phyloP scores from a whole-genome alignment of 768 basidiomycete species.

The Gloeophyllum trabeum region DNA sequence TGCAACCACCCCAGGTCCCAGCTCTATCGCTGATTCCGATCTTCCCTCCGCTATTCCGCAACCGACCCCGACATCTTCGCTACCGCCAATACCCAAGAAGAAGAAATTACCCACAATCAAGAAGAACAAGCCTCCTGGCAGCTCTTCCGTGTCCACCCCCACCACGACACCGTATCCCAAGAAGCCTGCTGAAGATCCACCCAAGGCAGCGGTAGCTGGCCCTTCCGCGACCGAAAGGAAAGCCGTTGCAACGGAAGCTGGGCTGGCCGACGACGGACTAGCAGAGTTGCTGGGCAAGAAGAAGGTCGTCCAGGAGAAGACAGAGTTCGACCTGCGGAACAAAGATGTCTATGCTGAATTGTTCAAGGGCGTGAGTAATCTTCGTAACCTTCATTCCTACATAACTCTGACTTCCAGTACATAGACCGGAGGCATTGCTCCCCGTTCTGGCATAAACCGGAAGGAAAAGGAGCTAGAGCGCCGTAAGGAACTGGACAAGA shows the following conservation, averaged over 20 bases:
- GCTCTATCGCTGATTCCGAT: not conserved
- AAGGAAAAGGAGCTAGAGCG: conserved; percentile 15
- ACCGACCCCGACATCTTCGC: not conserved
- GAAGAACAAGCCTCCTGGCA: conserved; percentile 1
- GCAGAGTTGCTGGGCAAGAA: conserved; percentile 5
- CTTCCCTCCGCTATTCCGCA: not conserved
- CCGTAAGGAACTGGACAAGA: conserved; percentile 13
- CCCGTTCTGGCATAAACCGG: conserved; percentile 12
- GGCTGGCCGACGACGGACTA: conserved; percentile 5
- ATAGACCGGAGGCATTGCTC: conserved; percentile 9
- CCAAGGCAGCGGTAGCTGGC: conserved; percentile 1
- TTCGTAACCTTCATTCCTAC: not conserved
- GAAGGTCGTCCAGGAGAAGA: conserved; percentile 5
- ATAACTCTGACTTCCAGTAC: not conserved
- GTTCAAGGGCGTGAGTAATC: conserved; percentile 12
- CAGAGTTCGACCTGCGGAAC: conserved; percentile 12
- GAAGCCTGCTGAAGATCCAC: conserved; percentile 3
- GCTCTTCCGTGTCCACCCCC: not conserved
- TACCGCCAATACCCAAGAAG: conserved; percentile 1
- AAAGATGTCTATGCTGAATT: conserved; percentile 11
- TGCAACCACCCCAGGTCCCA: not conserved
- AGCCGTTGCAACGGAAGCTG: conserved; percentile 1
- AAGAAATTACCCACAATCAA: conserved; percentile 4
- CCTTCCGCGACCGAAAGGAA: conserved; percentile 1
- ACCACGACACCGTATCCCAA: conserved; percentile 1